Percentiles rank a stretch among this genome's conserved stretches.
These are phyloP conservation scores for Wickerhamiella kurtzmanii DNA, from an alignment of 805 yeast species.

Conservation along the genomic window DNA sequence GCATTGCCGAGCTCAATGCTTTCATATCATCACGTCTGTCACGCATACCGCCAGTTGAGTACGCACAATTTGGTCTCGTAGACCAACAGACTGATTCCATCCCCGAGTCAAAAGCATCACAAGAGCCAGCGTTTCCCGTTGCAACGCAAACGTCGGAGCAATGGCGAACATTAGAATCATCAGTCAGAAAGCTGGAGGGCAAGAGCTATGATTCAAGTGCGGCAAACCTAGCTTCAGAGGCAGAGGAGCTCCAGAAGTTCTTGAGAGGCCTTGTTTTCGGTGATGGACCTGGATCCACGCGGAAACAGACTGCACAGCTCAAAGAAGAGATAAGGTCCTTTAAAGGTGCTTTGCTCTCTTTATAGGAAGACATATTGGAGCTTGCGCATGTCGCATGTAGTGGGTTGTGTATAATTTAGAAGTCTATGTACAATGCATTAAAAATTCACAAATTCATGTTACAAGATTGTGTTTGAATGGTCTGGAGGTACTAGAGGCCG, in stretches of 20 bases:
- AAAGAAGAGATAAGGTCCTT: constrained; percentile 12
- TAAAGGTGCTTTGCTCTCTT: constrained; percentile 8
- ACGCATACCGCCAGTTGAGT: constrained; percentile 14
- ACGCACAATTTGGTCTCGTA: constrained; percentile 13
- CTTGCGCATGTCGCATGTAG: too few relatives aligned
- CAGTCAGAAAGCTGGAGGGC: not conserved
- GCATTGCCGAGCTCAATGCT: constrained; percentile 18
- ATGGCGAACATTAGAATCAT: not conserved
- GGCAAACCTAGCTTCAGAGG: not conserved
- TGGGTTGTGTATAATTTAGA: too few relatives aligned
- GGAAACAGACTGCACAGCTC: constrained; percentile 5
- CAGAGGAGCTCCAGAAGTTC: constrained; percentile 9
- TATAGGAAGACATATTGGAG: not conserved
- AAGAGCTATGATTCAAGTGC: not conserved
- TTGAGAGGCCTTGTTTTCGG: constrained; percentile 9
- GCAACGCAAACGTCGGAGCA: not conserved
- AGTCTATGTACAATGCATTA: too few relatives aligned
- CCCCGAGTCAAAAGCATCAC: not conserved
- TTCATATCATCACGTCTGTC: constrained; percentile 15
- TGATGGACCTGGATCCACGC: constrained; percentile 5
- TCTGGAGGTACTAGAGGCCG: not conserved
- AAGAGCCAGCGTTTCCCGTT: too few relatives aligned
- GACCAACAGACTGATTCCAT: constrained; percentile 8
- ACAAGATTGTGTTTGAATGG: not conserved
- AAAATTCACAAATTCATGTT: too few relatives aligned